phyloP scores from a whole-genome alignment of 106 monocot species.

The Dioscorea dumetorum region DNA sequence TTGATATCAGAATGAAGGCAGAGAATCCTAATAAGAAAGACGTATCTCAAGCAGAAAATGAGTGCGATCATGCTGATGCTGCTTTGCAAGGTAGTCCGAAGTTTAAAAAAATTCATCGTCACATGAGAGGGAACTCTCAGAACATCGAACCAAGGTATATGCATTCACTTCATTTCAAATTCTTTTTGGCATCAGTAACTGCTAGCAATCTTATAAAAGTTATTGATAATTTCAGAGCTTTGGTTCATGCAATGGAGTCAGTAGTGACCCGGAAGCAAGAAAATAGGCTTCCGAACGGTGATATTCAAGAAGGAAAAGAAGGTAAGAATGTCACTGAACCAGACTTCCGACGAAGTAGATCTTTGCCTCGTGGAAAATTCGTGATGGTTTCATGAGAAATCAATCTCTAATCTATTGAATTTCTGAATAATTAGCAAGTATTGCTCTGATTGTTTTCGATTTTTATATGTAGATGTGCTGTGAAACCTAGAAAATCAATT shows the following conservation, averaged over 20 bases:
- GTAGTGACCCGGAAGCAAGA: constrained; percentile 9
- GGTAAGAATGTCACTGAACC: neutral
- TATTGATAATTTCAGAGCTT: neutral
- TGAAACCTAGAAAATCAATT: no score
- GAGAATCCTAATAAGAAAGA: constrained; percentile 4
- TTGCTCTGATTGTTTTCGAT: no score
- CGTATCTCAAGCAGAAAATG: constrained; percentile 24
- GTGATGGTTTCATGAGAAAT: constrained; percentile 7
- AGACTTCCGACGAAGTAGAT: constrained; percentile 19
- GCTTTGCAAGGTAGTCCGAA: neutral
- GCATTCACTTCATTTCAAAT: neutral
- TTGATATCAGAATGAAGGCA: neutral
- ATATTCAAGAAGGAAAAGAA: constrained; percentile 4
- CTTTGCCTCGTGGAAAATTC: constrained; percentile 27
- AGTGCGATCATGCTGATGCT: neutral
- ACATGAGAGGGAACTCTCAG: constrained; percentile 8
- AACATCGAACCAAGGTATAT: constrained; percentile 22
- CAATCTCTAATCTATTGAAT: neutral
- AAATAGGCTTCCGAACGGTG: constrained; percentile 13
- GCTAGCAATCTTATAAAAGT: neutral
- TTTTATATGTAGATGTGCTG: no score
- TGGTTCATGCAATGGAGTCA: constrained; percentile 3
- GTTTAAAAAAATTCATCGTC: constrained; percentile 7
- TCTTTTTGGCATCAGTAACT: neutral
- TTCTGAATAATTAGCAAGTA: neutral